Evolutionary conservation across 148 eudicot genomes (phyloP).

Genomic region (Hydrangea macrophylla): DNA sequence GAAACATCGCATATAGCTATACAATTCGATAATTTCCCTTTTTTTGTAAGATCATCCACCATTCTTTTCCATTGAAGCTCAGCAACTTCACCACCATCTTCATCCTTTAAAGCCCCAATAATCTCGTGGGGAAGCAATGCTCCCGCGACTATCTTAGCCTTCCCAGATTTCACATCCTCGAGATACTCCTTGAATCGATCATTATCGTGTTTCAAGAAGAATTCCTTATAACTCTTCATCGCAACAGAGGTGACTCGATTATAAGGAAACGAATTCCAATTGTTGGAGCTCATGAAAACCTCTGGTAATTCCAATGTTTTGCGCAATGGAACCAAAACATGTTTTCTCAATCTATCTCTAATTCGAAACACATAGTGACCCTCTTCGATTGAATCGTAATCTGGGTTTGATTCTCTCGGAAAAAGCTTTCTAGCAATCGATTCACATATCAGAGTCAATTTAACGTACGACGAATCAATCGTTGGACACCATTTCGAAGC

Average conservation of each 20-base stretch:
- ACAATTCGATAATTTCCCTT: too few species aligned
- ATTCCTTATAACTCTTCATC: slow-evolving; percentile 4
- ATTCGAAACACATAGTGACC: slow-evolving; percentile 2
- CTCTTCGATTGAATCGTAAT: slow-evolving; percentile 7
- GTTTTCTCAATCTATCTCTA: not conserved
- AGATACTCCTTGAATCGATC: not conserved
- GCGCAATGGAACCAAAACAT: slow-evolving; percentile 7
- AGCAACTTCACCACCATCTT: too few species aligned
- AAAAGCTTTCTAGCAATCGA: too few species aligned
- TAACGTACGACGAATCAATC: too few species aligned
- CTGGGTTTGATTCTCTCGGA: not conserved
- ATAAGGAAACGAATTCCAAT: not conserved
- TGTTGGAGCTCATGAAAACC: slow-evolving; percentile 2
- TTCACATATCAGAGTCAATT: too few species aligned
- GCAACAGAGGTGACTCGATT: not conserved
- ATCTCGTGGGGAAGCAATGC: too few species aligned
- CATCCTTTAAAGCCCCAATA: too few species aligned
- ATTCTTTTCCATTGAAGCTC: too few species aligned
- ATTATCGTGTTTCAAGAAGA: slow-evolving; percentile 8
- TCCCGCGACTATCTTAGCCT: not conserved
- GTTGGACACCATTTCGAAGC: too few species aligned
- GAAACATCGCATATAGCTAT: too few species aligned
- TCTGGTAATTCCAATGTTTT: not conserved
- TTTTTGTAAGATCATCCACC: too few species aligned
- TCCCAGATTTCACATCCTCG: not conserved